Evolutionary conservation across 1,284 basidiomycete genomes (phyloP).

Genomic region (Takashimella koratensis): DNA sequence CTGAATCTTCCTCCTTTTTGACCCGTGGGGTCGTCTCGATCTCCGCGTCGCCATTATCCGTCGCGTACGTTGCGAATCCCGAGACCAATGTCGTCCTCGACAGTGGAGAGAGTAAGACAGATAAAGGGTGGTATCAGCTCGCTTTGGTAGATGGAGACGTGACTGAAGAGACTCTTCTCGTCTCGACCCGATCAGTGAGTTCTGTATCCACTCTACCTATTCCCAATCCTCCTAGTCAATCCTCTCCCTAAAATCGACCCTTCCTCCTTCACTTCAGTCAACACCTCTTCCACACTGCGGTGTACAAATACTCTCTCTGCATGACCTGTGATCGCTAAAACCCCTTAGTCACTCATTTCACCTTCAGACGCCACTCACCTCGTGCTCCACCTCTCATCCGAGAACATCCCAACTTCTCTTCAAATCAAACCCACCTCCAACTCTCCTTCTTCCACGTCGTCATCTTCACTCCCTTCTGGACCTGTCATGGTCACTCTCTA

Average conservation of each 20-base stretch:
- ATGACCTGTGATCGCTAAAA: conserved; percentile 4
- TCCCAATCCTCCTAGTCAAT: too few species aligned
- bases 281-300: conserved; percentile 5
- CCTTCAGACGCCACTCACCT: neutral
- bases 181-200: conserved; percentile 14
- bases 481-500: neutral
- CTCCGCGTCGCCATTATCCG: neutral
- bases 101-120: neutral
- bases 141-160: conserved; percentile 10
- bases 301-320: neutral
- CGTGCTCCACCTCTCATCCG: neutral
- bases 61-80: neutral
- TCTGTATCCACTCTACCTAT: too few species aligned
- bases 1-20: conserved; percentile 2
- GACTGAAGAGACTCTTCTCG: conserved; percentile 1
- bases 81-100: neutral
- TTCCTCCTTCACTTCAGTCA: conserved; percentile 7
- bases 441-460: neutral
- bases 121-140: conserved; percentile 18
- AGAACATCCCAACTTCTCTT: neutral
- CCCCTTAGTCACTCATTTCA: neutral
- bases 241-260: neutral
- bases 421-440: neutral
- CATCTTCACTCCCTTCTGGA: neutral
- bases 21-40: conserved; percentile 13